Evolutionary conservation across 352 stramenopile genomes (phyloP).

Genomic region (Globisporangium radiosum): DNA sequence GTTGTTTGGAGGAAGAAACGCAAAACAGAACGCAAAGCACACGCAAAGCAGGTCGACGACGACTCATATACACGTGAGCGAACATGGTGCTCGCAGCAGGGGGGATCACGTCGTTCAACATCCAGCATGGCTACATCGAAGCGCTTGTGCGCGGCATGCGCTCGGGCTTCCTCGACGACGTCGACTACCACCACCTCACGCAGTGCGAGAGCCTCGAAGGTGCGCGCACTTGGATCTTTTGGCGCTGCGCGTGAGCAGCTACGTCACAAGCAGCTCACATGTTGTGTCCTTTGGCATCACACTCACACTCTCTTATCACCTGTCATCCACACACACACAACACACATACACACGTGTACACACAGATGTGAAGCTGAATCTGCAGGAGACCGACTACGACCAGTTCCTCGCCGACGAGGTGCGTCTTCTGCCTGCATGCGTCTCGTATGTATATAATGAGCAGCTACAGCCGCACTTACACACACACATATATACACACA

Average conservation of each 20-base stretch:
- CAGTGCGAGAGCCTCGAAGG: conserved; percentile 89
- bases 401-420: conserved; percentile 94
- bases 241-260: too few relatives aligned
- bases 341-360: neutral
- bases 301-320: too few relatives aligned
- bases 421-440: neutral
- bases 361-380: conserved; percentile 90
- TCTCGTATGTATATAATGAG: neutral
- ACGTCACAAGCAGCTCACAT: too few relatives aligned
- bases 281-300: too few relatives aligned
- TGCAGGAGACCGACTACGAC: conserved; percentile 98
- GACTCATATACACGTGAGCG: neutral
- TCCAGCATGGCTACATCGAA: conserved; percentile 97
- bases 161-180: conserved; percentile 83
- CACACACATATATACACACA: neutral
- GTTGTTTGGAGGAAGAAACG: neutral
- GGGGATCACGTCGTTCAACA: conserved; percentile 95
- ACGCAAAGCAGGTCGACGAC: neutral
- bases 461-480: too few relatives aligned
- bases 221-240: conserved; percentile 28
- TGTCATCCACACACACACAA: neutral
- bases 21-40: conserved; percentile 1
- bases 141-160: conserved; percentile 95
- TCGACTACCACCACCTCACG: conserved; percentile 87
- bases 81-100: conserved; percentile 67